Conservation (phyloP, 345 rosid genomes). For the Psidium guajava region DNA sequence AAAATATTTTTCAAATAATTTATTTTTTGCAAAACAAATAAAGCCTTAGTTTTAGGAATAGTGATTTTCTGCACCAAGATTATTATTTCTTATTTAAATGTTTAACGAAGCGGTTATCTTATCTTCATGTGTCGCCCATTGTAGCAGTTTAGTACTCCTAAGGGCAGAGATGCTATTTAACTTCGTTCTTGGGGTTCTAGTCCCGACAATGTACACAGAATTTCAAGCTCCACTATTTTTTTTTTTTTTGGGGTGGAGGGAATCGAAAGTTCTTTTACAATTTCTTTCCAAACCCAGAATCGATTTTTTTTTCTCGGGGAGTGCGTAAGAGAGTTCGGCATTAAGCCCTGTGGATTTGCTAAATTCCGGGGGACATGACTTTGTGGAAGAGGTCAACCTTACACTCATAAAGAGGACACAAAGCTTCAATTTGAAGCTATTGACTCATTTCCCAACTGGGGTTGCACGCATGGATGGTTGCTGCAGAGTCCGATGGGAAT, state of each 20-base stretch:
- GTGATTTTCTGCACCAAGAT: not conserved
- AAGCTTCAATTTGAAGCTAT: conserved; percentile 24
- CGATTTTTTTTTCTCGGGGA: not conserved
- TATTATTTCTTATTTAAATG: not conserved
- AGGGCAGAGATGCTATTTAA: not conserved
- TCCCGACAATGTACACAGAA: not conserved
- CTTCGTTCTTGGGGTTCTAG: not conserved
- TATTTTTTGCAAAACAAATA: too few relatives aligned
- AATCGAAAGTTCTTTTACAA: rapidly evolving
- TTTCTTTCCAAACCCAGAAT: not conserved
- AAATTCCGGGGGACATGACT: conserved; percentile 9
- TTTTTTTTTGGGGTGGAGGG: too few relatives aligned
- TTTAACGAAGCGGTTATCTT: not conserved
- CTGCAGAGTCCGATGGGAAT: not conserved
- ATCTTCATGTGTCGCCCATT: not conserved
- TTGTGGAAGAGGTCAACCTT: not conserved
- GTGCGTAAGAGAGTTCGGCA: not conserved
- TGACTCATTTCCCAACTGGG: conserved; percentile 20
- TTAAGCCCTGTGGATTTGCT: conserved; percentile 6
- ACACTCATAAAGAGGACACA: conserved; percentile 31
- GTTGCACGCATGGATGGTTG: not conserved
- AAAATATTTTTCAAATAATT: too few relatives aligned
- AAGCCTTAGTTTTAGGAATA: not conserved
- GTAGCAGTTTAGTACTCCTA: not conserved
- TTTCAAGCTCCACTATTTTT: not conserved